A percentile compares a stretch with the other conserved stretches of the same genome.
phyloP scores from a whole-genome alignment of 371 early-diverging fungal species.

The Lichtheimia hyalospora region DNA sequence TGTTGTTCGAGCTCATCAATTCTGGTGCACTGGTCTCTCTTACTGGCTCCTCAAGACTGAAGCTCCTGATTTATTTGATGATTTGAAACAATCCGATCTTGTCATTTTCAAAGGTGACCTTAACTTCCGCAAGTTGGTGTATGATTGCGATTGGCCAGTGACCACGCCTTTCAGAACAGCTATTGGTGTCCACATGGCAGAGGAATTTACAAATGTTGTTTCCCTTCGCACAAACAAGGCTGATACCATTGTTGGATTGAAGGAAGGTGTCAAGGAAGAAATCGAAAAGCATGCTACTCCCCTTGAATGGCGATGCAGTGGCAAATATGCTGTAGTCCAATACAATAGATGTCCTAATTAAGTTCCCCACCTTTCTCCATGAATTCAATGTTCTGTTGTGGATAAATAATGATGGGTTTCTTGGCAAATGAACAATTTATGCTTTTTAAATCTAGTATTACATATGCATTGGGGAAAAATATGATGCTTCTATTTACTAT shows the following conservation, averaged over 20 bases:
- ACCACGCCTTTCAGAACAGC: slow-evolving; percentile 82
- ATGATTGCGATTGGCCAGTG: slow-evolving; percentile 84
- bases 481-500: too few relatives aligned
- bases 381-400: too few relatives aligned
- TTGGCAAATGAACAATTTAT: too few relatives aligned
- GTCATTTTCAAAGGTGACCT: slow-evolving; percentile 95
- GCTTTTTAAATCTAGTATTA: too few relatives aligned
- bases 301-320: slow-evolving; percentile 64
- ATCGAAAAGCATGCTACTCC: slow-evolving; percentile 45
- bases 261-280: slow-evolving; percentile 56
- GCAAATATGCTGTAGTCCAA: slow-evolving; percentile 81
- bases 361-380: too few relatives aligned
- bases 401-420: too few relatives aligned
- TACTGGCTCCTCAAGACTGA: slow-evolving; percentile 71
- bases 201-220: slow-evolving; percentile 62
- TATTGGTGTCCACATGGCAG: slow-evolving; percentile 68
- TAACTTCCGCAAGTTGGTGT: slow-evolving; percentile 92
- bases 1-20: slow-evolving; percentile 65
- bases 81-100: slow-evolving; percentile 58
- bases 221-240: slow-evolving; percentile 87
- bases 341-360: slow-evolving; percentile 16
- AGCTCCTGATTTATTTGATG: slow-evolving; percentile 64
- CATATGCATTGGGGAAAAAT: too few relatives aligned
- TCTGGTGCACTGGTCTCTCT: slow-evolving; percentile 85
- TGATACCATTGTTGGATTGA: slow-evolving; percentile 84